These are phyloP conservation scores for Podospora bellae-mahoneyi DNA, from an alignment of 495 filamentous ascomycete genomes.

Conservation along the genomic window DNA sequence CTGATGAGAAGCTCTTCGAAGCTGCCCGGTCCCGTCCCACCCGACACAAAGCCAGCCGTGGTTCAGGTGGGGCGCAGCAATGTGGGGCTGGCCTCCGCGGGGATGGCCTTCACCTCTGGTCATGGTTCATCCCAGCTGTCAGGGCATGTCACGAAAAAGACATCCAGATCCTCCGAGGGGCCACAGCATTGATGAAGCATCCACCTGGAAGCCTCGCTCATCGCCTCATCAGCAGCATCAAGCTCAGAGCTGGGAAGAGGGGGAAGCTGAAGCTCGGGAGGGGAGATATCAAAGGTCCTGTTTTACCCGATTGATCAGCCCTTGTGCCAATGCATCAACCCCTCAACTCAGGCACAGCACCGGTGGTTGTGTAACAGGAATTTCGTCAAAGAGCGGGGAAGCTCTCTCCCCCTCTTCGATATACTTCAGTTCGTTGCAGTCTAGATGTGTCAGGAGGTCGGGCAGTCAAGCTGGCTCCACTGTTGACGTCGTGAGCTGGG, in stretches of 20 bases:
- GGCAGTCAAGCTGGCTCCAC: background rate
- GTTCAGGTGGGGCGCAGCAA: background rate
- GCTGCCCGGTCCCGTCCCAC: background rate
- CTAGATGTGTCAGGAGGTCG: background rate
- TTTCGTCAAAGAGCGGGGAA: background rate
- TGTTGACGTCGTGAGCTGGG: background rate
- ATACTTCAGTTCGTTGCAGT: background rate
- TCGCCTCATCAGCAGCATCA: background rate
- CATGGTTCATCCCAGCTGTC: background rate
- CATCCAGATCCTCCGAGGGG: background rate
- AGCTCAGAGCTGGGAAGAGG: background rate
- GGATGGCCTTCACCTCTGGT: background rate
- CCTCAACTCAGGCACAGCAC: background rate
- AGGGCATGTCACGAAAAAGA: background rate
- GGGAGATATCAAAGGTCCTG: background rate
- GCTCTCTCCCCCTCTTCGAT: background rate
- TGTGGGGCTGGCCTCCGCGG: background rate
- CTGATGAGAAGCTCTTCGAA: background rate
- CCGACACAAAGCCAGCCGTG: background rate
- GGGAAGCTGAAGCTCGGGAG: background rate
- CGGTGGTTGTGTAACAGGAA: constrained; percentile 4
- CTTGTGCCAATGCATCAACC: background rate
- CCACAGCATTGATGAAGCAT: background rate
- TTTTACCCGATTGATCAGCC: background rate
- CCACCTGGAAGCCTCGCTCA: background rate